Conservation (phyloP, 768 basidiomycete species). For the Boletus tomentosulus region DNA sequence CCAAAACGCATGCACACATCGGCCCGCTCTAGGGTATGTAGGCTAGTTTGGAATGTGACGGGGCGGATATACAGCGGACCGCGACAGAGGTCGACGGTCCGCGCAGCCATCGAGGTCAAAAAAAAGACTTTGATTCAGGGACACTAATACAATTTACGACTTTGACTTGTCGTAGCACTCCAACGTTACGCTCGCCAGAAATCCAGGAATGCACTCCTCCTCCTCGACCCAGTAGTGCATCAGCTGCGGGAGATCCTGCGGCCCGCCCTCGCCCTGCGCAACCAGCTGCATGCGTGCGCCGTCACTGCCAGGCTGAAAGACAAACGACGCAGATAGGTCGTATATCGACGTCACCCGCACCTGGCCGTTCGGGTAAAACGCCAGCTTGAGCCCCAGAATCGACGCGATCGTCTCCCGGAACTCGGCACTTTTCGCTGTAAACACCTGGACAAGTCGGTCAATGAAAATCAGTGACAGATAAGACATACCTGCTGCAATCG, state of each 20-base stretch:
- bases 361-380: slow-evolving; percentile 87
- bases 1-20: slow-evolving; percentile 22
- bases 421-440: slow-evolving; percentile 79
- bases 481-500: slow-evolving; percentile 71
- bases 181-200: slow-evolving; percentile 82
- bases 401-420: slow-evolving; percentile 89
- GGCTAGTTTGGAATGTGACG: no score
- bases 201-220: slow-evolving; percentile 84
- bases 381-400: slow-evolving; percentile 86
- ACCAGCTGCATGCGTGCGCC: slow-evolving; percentile 66
- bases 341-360: slow-evolving; percentile 89
- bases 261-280: slow-evolving; percentile 69
- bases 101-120: background rate
- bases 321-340: slow-evolving; percentile 82
- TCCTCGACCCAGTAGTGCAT: slow-evolving; percentile 85
- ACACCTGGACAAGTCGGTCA: slow-evolving; percentile 50
- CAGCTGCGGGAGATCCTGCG: slow-evolving; percentile 67
- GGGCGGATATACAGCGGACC: background rate
- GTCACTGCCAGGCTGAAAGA: slow-evolving; percentile 64
- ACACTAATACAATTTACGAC: slow-evolving; percentile 1
- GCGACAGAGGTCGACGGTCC: slow-evolving; percentile 7
- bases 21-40: no score
- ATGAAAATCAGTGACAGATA: background rate
- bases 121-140: background rate
- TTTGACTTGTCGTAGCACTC: slow-evolving; percentile 84